Evolutionary conservation across 192 early-diverging fungal genomes (phyloP).

Genomic region (Coemansia sp.): DNA sequence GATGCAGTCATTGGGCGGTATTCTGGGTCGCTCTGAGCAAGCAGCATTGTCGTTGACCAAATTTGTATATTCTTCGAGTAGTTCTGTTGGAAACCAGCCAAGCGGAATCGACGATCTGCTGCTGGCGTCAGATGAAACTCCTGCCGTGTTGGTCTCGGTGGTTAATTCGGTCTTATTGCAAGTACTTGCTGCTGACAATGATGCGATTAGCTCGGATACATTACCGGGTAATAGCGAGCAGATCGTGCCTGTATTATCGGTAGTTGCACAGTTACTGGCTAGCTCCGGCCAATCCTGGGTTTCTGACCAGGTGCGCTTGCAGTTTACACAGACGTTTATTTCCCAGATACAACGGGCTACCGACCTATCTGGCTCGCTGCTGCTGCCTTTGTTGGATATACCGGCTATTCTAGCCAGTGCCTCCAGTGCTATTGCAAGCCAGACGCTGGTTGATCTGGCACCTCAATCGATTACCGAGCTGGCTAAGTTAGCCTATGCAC

Average conservation of each 20-base stretch:
- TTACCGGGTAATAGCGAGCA: too few relatives aligned
- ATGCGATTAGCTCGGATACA: too few relatives aligned
- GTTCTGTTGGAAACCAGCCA: neutral
- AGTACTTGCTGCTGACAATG: neutral
- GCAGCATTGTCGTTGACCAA: constrained; percentile 3
- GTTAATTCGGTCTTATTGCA: constrained; percentile 3
- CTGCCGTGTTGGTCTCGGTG: neutral
- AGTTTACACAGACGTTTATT: too few relatives aligned
- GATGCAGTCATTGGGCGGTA: constrained; percentile 13
- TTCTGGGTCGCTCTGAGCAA: neutral
- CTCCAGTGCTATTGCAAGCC: neutral
- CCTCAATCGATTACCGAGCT: constrained; percentile 16
- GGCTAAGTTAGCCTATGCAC: constrained; percentile 5
- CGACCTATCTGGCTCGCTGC: neutral
- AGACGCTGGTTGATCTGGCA: neutral
- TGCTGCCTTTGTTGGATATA: neutral
- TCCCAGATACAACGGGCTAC: too few relatives aligned
- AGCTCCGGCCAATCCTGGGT: neutral
- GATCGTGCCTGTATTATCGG: neutral
- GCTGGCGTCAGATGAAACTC: too few relatives aligned
- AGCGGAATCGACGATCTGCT: too few relatives aligned
- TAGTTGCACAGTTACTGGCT: constrained; percentile 13
- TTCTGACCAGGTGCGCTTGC: too few relatives aligned
- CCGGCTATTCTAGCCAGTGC: neutral
- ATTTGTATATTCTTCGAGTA: constrained; percentile 1